A percentile compares a stretch with the other conserved stretches of the same genome.
Evolutionary conservation across 306 rosid species (phyloP).

Genomic region (Sesbania bispinosa): DNA sequence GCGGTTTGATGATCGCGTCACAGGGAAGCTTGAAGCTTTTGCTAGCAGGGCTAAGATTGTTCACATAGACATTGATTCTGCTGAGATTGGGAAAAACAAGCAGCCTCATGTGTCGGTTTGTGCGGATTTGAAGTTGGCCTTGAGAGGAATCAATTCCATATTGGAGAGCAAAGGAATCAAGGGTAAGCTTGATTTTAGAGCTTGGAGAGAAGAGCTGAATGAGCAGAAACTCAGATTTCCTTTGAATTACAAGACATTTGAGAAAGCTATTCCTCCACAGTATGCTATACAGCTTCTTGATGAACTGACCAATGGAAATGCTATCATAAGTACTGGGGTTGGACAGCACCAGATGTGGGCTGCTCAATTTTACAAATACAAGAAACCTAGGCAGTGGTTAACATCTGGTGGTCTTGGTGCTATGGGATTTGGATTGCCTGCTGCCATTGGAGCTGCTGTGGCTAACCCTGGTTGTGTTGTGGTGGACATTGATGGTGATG

Average conservation of each 20-base stretch:
- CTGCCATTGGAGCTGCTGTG: conserved; percentile 84
- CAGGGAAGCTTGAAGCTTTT: conserved; percentile 85
- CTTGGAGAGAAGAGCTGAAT: conserved; percentile 74
- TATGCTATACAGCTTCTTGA: conserved; percentile 85
- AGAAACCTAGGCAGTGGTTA: conserved; percentile 76
- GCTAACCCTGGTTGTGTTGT: conserved; percentile 56
- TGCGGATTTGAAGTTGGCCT: conserved; percentile 67
- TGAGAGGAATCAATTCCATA: conserved; percentile 53
- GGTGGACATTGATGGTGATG: conserved; percentile 89
- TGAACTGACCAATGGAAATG: conserved; percentile 73
- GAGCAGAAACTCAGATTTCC: conserved; percentile 69
- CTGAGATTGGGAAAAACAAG: conserved; percentile 92
- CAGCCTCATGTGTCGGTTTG: conserved; percentile 86
- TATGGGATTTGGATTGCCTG: conserved; percentile 94
- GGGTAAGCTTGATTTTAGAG: conserved; percentile 46
- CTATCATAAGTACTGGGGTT: conserved; percentile 82
- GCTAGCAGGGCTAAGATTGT: conserved; percentile 89
- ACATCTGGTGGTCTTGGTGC: conserved; percentile 86
- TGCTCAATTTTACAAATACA: conserved; percentile 71
- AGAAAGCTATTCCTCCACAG: conserved; percentile 77
- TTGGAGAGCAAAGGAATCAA: conserved; percentile 38
- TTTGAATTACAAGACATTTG: conserved; percentile 63
- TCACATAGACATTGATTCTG: conserved; percentile 86
- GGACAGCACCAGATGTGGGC: conserved; percentile 97
- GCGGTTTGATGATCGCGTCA: conserved; percentile 88